A percentile compares a stretch with the other conserved stretches of the same genome.
These are phyloP conservation scores for Pichia cactophila DNA, from an alignment of 1,139 yeast genomes.

Conservation along the genomic window DNA sequence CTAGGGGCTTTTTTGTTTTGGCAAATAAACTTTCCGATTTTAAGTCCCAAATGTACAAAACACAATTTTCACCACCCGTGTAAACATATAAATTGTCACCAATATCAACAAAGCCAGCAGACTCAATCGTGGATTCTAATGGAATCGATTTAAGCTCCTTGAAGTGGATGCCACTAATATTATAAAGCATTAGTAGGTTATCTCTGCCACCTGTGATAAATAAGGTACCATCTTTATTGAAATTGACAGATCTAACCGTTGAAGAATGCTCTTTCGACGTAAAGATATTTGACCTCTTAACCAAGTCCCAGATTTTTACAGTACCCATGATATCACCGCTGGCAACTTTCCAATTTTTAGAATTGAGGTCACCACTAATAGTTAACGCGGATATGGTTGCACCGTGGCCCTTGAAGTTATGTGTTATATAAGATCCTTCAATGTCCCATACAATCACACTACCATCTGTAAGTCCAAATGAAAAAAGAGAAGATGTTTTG, in stretches of 20 bases:
- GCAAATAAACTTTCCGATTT: slow-evolving; percentile 34
- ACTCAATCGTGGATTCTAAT: slow-evolving; percentile 71
- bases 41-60: slow-evolving; percentile 55
- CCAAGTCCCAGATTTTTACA: slow-evolving; percentile 86
- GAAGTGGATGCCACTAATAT: slow-evolving; percentile 28
- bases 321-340: slow-evolving; percentile 87
- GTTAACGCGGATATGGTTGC: slow-evolving; percentile 76
- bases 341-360: slow-evolving; percentile 69
- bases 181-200: slow-evolving; percentile 61
- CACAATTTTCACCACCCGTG: slow-evolving; percentile 79
- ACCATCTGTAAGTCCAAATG: slow-evolving; percentile 96
- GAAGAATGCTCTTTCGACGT: slow-evolving; percentile 67
- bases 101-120: slow-evolving; percentile 55
- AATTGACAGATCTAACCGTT: slow-evolving; percentile 82
- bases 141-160: slow-evolving; percentile 63
- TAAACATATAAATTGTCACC: slow-evolving; percentile 37
- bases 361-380: slow-evolving; percentile 66
- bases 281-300: slow-evolving; percentile 60
- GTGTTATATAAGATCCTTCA: slow-evolving; percentile 81
- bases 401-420: slow-evolving; percentile 89
- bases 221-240: slow-evolving; percentile 43
- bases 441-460: slow-evolving; percentile 88
- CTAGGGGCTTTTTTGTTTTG: slow-evolving; percentile 41
- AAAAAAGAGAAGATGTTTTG: slow-evolving; percentile 74
- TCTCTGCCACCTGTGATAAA: slow-evolving; percentile 89